Conservation (phyloP, 805 yeast species). For the Yamadazyma insecticola region DNA sequence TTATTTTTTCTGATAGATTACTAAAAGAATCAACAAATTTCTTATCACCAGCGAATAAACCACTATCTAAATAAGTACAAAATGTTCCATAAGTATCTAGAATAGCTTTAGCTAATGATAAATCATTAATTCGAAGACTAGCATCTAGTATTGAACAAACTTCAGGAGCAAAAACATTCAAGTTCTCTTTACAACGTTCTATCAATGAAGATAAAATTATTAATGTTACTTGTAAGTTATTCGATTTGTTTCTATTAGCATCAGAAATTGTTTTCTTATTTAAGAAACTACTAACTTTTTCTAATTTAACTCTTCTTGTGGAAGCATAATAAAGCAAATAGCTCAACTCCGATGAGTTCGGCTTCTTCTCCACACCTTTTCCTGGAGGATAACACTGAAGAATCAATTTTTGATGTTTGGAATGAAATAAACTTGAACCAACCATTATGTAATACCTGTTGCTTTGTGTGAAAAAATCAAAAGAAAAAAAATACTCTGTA, state of each 20-base stretch:
- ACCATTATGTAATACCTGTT: not conserved
- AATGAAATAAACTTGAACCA: constrained; percentile 21
- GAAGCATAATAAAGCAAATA: constrained; percentile 87
- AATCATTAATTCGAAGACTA: constrained; percentile 54
- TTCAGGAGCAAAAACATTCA: constrained; percentile 74
- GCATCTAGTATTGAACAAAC: constrained; percentile 56
- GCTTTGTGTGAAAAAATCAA: not conserved
- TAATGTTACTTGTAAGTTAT: constrained; percentile 80
- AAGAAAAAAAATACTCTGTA: too few species aligned
- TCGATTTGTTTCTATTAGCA: constrained; percentile 56
- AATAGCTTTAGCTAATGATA: constrained; percentile 52
- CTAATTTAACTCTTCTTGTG: constrained; percentile 81
- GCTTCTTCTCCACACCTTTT: constrained; percentile 77
- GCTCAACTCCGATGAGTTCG: constrained; percentile 88
- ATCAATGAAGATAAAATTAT: constrained; percentile 66
- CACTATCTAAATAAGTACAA: constrained; percentile 51
- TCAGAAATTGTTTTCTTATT: constrained; percentile 60
- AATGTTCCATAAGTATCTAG: constrained; percentile 43
- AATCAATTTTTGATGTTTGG: constrained; percentile 87
- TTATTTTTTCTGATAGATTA: constrained; percentile 19
- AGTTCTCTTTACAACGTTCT: constrained; percentile 72
- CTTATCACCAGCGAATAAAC: constrained; percentile 61
- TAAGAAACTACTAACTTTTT: constrained; percentile 74
- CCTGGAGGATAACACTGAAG: constrained; percentile 94
- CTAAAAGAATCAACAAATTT: constrained; percentile 48